Conservation (phyloP, 2,329 filamentous ascomycete species). For the Camillea tinctor region DNA sequence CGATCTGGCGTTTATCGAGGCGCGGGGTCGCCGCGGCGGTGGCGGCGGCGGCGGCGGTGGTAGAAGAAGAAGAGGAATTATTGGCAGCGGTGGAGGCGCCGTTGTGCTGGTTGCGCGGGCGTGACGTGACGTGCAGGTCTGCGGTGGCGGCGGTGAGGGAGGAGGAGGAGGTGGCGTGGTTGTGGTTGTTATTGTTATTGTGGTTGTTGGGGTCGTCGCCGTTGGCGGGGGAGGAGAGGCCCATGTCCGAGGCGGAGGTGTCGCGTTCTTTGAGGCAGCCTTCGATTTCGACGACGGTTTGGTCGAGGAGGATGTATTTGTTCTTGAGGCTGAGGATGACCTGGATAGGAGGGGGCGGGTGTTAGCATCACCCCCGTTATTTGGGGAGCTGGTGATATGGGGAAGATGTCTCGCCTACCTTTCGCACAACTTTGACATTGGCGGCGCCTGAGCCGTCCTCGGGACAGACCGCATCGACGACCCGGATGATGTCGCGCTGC, state of each 20-base stretch:
- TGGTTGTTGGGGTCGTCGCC: constrained; percentile 37
- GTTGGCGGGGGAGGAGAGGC: constrained; percentile 49
- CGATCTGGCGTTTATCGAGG: constrained; percentile 83
- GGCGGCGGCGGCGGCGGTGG: too few species aligned
- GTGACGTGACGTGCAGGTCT: constrained; percentile 37
- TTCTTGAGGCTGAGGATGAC: constrained; percentile 67
- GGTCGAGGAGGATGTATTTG: constrained; percentile 70
- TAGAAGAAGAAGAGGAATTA: too few species aligned
- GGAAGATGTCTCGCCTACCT: constrained; percentile 47
- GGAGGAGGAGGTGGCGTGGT: too few species aligned
- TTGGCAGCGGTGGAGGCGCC: constrained; percentile 25
- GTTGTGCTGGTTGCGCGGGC: constrained; percentile 31
- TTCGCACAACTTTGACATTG: constrained; percentile 89
- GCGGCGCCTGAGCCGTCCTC: constrained; percentile 84
- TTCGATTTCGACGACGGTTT: constrained; percentile 77
- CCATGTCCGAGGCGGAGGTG: constrained; percentile 56
- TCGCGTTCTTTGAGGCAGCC: constrained; percentile 80
- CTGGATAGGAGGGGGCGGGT: constrained; percentile 34
- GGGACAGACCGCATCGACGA: constrained; percentile 90
- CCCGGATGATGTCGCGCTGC: constrained; percentile 84
- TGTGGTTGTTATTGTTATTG: too few species aligned
- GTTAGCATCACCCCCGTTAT: neutral
- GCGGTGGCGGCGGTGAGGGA: constrained; percentile 40
- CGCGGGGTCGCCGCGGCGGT: constrained; percentile 28
- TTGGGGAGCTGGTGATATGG: neutral